Conservation (phyloP, 495 filamentous ascomycete genomes). For the Wilcoxina mikolae region DNA sequence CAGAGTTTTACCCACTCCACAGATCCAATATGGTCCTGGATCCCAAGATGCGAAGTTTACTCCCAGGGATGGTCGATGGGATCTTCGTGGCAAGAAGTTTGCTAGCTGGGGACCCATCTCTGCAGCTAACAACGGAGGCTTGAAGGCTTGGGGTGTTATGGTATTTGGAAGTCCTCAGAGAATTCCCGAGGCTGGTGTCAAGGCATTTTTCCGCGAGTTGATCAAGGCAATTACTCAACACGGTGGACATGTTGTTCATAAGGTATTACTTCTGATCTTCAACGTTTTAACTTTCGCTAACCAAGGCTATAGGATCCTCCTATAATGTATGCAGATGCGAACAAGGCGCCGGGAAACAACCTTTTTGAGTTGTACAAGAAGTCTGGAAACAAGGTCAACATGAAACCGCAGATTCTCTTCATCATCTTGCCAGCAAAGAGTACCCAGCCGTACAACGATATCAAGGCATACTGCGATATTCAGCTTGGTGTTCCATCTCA, state of each 20-base stretch:
- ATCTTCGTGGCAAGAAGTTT: slow-evolving; percentile 68
- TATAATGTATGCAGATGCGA: slow-evolving; percentile 27
- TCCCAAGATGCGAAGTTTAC: slow-evolving; percentile 10
- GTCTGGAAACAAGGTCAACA: slow-evolving; percentile 35
- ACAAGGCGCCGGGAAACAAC: slow-evolving; percentile 33
- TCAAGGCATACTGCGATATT: slow-evolving; percentile 75
- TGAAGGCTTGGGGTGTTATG: slow-evolving; percentile 60
- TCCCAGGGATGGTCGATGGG: slow-evolving; percentile 54
- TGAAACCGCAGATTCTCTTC: slow-evolving; percentile 49
- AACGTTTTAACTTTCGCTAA: neutral
- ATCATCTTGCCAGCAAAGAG: slow-evolving; percentile 58
- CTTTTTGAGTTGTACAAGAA: slow-evolving; percentile 40
- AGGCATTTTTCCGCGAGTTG: slow-evolving; percentile 47
- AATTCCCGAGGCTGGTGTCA: slow-evolving; percentile 32
- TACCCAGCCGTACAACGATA: slow-evolving; percentile 48
- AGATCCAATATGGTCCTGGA: slow-evolving; percentile 46
- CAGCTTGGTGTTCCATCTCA: slow-evolving; percentile 67
- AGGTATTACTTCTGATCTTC: slow-evolving; percentile 29
- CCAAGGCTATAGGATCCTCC: slow-evolving; percentile 15
- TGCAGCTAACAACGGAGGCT: slow-evolving; percentile 22
- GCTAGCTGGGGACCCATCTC: slow-evolving; percentile 34
- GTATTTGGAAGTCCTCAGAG: slow-evolving; percentile 31
- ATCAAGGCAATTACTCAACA: slow-evolving; percentile 49
- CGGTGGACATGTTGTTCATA: slow-evolving; percentile 46
- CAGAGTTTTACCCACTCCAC: slow-evolving; percentile 54